These are phyloP conservation scores for Venturia effusa DNA, from an alignment of 2,329 filamentous ascomycete genomes.

Conservation along the genomic window DNA sequence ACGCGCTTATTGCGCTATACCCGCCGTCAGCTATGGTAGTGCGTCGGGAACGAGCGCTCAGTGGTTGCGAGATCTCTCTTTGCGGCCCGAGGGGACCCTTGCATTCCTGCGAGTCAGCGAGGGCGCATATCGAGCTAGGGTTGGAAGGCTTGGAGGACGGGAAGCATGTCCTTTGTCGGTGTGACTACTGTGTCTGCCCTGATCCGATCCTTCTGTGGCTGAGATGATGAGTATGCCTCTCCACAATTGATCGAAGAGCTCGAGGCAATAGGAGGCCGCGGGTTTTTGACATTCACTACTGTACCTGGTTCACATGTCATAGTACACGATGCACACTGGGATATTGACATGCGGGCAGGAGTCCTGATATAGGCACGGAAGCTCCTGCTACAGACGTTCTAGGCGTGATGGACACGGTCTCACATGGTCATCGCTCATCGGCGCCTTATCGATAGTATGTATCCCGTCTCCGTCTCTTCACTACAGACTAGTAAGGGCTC, in stretches of 20 bases:
- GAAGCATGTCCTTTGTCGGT: not conserved
- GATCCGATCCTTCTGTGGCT: not conserved
- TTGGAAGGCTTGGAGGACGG: not conserved
- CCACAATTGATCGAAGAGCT: not conserved
- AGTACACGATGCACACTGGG: not conserved
- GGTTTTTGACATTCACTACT: not conserved
- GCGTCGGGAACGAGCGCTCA: not conserved
- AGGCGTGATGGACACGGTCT: not conserved
- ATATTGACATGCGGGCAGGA: not conserved
- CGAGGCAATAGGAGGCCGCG: not conserved
- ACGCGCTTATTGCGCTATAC: not conserved
- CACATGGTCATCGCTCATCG: not conserved
- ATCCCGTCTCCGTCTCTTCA: not conserved
- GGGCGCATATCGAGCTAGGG: not conserved
- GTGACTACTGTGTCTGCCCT: not conserved
- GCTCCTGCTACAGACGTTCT: not conserved
- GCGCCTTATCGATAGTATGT: not conserved
- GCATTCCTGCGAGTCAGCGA: slow-evolving; percentile 1
- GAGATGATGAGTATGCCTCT: not conserved
- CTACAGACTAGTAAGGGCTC: not conserved
- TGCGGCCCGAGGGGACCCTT: not conserved
- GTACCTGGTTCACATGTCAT: not conserved
- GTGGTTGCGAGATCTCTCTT: not conserved
- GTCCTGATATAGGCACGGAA: not conserved
- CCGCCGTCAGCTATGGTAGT: not conserved